Base-by-base conservation (phyloP, 441 rosid species). In the Lepidium campestre region DNA sequence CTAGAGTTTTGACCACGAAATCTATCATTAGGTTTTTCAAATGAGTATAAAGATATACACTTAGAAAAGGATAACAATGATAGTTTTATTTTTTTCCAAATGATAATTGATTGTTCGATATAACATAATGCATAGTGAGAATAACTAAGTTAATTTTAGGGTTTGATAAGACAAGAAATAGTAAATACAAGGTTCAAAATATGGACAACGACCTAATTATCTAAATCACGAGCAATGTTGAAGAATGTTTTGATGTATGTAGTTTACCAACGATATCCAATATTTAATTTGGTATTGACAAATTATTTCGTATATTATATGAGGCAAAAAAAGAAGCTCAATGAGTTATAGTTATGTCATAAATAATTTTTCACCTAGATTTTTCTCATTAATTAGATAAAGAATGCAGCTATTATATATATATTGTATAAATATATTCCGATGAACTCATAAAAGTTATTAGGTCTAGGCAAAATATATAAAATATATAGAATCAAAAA, bases 141-240 rank as follows among this genome's bases (percentile, higher is more conserved):
- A 52, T 41, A 60, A 5, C 61, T 50, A 69, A 19, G 10, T n/a
- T n/a, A n/a, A n/a, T 18, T 49, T 40, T 40, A 31, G 34, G 59
- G 25, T 35, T 27, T 52, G 32, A 6, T 7, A 23, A 53, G 31
- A 6, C 15, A 14, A 41, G 7, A 34, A 6, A 34, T 14, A 31
- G 10, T 46, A n/a, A 37, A 36, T 32, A 15, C 14, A 48, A 39
- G 13, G n/a, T 17, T 65, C 1, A 2, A 9, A 18, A 12, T 39
- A 34, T 53, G 42, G 68, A 73, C 72, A 66, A 73, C 76, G 76
- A 66, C 76, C 71, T 66, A 73, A 73, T 73, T 25, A 66, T 66
- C 20, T 53, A 61, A 60, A 35, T 35, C 63, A 45, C 22, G 19
- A 73, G 45, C 63, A 60, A 52, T 6, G 44, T 59, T 53, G 72